Evolutionary conservation across 805 yeast genomes (phyloP).

Genomic region (Ogataea henricii): DNA sequence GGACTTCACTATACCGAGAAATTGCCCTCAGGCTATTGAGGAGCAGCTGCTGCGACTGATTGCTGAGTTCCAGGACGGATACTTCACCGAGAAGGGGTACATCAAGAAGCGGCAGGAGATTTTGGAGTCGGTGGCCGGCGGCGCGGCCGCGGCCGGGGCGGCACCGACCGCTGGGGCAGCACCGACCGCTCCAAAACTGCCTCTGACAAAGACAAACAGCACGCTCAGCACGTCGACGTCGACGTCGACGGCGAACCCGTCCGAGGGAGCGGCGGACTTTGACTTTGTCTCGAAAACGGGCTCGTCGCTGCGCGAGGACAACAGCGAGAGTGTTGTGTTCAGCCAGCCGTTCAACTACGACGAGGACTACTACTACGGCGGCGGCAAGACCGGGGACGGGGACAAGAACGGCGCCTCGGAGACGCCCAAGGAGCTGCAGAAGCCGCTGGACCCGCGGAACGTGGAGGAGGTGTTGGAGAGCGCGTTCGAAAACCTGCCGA

Average conservation of each 20-base stretch:
- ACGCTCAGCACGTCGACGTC: constrained; percentile 18
- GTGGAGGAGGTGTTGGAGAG: constrained; percentile 40
- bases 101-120: constrained; percentile 54
- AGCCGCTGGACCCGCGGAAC: constrained; percentile 65
- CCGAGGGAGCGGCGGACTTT: constrained; percentile 15
- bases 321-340: constrained; percentile 12
- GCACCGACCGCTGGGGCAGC: background rate
- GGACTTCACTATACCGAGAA: constrained; percentile 52
- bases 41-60: constrained; percentile 44
- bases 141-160: constrained; percentile 7
- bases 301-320: constrained; percentile 16
- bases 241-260: constrained; percentile 17
- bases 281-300: constrained; percentile 12
- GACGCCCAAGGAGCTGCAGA: constrained; percentile 45
- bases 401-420: background rate
- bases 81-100: constrained; percentile 73
- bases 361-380: constrained; percentile 16
- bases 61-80: constrained; percentile 63
- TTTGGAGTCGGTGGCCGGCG: constrained; percentile 23
- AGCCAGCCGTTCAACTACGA: constrained; percentile 17
- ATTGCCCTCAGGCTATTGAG: constrained; percentile 39
- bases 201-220: constrained; percentile 14
- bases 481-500: constrained; percentile 63
- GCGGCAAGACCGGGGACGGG: background rate
- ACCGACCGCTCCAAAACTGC: constrained; percentile 2